phyloP scores from a whole-genome alignment of 495 filamentous ascomycete species.

The Neurospora sp. region DNA sequence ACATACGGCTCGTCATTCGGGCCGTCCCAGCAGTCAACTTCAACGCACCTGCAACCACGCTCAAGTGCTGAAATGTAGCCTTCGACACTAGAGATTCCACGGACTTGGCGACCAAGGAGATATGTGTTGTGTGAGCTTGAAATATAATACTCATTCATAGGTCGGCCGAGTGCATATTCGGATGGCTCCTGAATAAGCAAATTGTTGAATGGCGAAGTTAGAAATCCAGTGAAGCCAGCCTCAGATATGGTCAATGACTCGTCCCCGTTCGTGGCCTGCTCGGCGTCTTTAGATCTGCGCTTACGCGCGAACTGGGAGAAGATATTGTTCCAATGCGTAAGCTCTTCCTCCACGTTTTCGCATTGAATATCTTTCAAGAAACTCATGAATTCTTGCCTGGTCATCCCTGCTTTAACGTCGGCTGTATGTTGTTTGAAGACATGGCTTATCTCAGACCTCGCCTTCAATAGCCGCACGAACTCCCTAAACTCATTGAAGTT shows the following conservation, averaged over 20 bases:
- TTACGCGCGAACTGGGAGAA: conserved; percentile 66
- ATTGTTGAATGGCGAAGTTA: conserved; percentile 65
- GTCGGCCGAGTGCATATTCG: conserved; percentile 57
- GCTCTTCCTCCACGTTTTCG: conserved; percentile 60
- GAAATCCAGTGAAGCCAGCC: conserved; percentile 61
- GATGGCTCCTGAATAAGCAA: conserved; percentile 46
- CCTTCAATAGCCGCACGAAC: conserved; percentile 73
- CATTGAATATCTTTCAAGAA: conserved; percentile 69
- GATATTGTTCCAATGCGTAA: conserved; percentile 55
- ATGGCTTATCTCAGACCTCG: conserved; percentile 64
- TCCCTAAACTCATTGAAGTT: conserved; percentile 68
- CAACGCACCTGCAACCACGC: conserved; percentile 84
- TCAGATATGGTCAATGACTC: conserved; percentile 55
- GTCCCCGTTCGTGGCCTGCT: conserved; percentile 25
- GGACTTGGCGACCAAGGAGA: conserved; percentile 80
- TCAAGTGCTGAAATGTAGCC: conserved; percentile 87
- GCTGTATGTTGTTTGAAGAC: conserved; percentile 50
- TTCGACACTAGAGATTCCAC: conserved; percentile 81
- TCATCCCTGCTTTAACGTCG: conserved; percentile 51
- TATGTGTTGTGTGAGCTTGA: conserved; percentile 99
- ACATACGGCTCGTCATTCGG: conserved; percentile 76
- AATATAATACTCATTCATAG: conserved; percentile 95
- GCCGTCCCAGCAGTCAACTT: conserved; percentile 98
- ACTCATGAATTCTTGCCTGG: conserved; percentile 56
- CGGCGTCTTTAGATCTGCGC: conserved; percentile 43